Percentiles rank a stretch among this genome's conserved stretches.
Conservation (phyloP, 2,329 filamentous ascomycete genomes). For the Cladorrhinum sp. region DNA sequence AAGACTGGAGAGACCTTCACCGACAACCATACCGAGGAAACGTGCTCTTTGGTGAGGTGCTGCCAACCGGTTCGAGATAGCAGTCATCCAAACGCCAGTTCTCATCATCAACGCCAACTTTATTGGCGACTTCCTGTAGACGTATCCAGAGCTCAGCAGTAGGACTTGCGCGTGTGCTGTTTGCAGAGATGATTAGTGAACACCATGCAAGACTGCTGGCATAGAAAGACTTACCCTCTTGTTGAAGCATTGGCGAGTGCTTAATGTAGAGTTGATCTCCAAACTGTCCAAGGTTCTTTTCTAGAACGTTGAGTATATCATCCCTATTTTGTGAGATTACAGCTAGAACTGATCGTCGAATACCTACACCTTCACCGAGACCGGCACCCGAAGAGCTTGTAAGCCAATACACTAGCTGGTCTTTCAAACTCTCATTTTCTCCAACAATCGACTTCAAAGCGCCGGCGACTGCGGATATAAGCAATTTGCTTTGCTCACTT, state of each 20-base stretch:
- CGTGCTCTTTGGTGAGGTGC: constrained; percentile 72
- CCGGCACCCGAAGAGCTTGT: constrained; percentile 62
- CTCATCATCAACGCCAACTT: constrained; percentile 67
- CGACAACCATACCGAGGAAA: constrained; percentile 85
- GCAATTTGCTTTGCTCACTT: constrained; percentile 27
- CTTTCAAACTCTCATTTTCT: constrained; percentile 47
- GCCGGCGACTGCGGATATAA: constrained; percentile 57
- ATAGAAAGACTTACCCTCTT: constrained; percentile 64
- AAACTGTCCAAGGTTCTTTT: constrained; percentile 70
- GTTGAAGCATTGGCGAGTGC: constrained; percentile 78
- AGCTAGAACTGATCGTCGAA: constrained; percentile 64
- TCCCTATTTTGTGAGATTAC: constrained; percentile 52
- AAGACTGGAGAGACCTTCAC: constrained; percentile 65
- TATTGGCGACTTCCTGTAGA: constrained; percentile 63
- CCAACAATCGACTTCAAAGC: constrained; percentile 51
- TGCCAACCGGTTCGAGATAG: constrained; percentile 80
- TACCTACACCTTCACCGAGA: constrained; percentile 59
- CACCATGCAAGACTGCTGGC: constrained; percentile 23
- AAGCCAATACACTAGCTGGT: constrained; percentile 62
- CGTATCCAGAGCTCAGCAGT: constrained; percentile 72
- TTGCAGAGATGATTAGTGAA: constrained; percentile 36
- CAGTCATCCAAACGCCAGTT: constrained; percentile 69
- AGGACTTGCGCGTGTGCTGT: constrained; percentile 74
- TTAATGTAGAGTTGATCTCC: constrained; percentile 84
- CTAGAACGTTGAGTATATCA: constrained; percentile 55